These are phyloP conservation scores for Crithidia expoeki DNA, from an alignment of 208 protist species.

Conservation along the genomic window DNA sequence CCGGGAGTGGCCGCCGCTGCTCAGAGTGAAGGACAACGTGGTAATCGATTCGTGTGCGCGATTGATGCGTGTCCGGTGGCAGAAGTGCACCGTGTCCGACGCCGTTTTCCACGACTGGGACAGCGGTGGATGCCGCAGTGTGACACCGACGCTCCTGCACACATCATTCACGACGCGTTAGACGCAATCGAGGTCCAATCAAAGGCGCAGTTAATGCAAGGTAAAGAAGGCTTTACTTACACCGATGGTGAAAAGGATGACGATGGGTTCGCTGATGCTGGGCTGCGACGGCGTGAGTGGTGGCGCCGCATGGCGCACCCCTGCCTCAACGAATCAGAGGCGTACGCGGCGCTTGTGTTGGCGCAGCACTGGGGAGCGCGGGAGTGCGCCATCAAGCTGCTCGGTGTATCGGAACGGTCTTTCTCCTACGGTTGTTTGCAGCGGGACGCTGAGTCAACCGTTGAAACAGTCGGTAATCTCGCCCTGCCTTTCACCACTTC, in stretches of 20 bases:
- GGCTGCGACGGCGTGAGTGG: constrained; percentile 11
- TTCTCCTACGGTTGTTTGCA: constrained; percentile 48
- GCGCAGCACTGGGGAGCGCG: constrained; percentile 65
- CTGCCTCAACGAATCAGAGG: constrained; percentile 10
- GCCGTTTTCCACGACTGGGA: constrained; percentile 33
- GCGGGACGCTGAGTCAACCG: background rate
- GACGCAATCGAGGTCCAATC: background rate
- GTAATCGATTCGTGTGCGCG: constrained; percentile 18
- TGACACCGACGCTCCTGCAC: background rate
- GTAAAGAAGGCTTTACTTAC: background rate
- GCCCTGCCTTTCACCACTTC: constrained; percentile 22
- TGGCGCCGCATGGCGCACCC: constrained; percentile 11
- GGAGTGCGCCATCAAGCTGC: constrained; percentile 70
- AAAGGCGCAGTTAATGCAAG: background rate
- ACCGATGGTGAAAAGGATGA: background rate
- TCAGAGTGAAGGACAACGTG: background rate
- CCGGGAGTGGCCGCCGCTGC: too few species aligned
- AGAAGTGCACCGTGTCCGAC: constrained; percentile 36
- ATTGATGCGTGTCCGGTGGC: constrained; percentile 55
- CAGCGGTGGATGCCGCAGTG: constrained; percentile 39
- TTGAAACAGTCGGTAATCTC: background rate
- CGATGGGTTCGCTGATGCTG: background rate
- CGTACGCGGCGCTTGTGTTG: constrained; percentile 38
- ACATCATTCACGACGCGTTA: background rate
- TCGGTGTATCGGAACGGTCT: constrained; percentile 39